A percentile compares a stretch with the other conserved stretches of the same genome.
Evolutionary conservation across 73 alveolate species (phyloP).

Genomic region (Symbiodinium natans): DNA sequence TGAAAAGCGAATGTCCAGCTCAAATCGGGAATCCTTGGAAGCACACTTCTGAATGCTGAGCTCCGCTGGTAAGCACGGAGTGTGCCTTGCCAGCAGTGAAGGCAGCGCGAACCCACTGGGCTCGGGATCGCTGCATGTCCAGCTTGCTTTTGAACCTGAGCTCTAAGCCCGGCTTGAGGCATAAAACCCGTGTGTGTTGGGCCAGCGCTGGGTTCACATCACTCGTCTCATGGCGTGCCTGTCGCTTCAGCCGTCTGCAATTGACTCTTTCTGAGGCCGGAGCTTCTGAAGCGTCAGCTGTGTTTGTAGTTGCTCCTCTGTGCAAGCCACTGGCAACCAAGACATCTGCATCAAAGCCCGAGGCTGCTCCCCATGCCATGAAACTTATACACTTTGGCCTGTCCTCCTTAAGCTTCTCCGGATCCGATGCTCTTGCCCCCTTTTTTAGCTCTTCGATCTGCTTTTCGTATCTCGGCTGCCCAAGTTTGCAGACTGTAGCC

Average conservation of each 20-base stretch:
- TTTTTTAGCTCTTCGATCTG: constrained; percentile 67
- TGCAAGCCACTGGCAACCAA: background rate
- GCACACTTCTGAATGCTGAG: too few species aligned
- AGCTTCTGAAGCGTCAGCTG: background rate
- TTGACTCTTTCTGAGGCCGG: background rate
- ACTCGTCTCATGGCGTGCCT: background rate
- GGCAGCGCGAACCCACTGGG: constrained; percentile 84
- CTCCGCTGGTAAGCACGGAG: too few species aligned
- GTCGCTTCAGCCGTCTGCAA: too few species aligned
- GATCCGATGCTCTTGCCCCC: constrained; percentile 36
- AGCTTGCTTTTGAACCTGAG: constrained; percentile 43
- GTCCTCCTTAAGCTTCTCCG: constrained; percentile 11
- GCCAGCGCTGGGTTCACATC: background rate
- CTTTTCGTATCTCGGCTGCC: constrained; percentile 32
- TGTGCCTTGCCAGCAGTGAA: constrained; percentile 82
- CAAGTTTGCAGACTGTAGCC: too few species aligned
- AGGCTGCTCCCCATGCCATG: background rate
- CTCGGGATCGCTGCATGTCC: constrained; percentile 63
- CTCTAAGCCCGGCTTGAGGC: background rate
- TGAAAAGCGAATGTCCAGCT: constrained; percentile 61
- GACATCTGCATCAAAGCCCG: background rate
- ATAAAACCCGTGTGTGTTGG: too few species aligned
- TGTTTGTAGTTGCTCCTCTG: constrained; percentile 55
- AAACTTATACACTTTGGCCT: background rate
- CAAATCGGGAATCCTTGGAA: constrained; percentile 31